phyloP scores from a whole-genome alignment of 208 protist species.

The Angomonas desouzai region DNA sequence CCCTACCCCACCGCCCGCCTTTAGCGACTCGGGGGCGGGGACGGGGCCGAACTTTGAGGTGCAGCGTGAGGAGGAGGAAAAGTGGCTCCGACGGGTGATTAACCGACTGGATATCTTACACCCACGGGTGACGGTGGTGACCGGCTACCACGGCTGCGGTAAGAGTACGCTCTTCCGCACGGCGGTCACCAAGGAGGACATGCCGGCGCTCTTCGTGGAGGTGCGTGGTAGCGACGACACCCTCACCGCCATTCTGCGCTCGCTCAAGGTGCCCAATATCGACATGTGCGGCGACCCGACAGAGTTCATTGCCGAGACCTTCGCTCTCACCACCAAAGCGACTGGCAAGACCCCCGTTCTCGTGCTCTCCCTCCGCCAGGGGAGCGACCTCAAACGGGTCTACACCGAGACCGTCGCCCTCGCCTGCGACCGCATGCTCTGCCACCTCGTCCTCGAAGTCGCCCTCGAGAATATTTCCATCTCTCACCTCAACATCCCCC shows the following conservation, averaged over 20 bases:
- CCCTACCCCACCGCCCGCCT: not conserved
- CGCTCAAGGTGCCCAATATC: constrained; percentile 72
- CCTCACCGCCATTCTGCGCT: constrained; percentile 54
- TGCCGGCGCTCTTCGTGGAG: constrained; percentile 71
- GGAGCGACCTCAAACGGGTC: constrained; percentile 53
- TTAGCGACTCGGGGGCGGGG: not conserved
- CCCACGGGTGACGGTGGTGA: constrained; percentile 61
- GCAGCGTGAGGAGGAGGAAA: constrained; percentile 55
- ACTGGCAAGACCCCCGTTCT: constrained; percentile 67
- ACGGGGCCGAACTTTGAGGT: constrained; percentile 23
- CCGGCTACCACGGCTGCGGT: constrained; percentile 46
- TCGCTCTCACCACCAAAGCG: constrained; percentile 55
- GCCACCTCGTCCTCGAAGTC: constrained; percentile 76
- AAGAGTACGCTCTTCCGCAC: constrained; percentile 63
- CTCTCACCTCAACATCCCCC: constrained; percentile 52
- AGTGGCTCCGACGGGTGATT: constrained; percentile 66
- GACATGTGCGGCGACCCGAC: constrained; percentile 78
- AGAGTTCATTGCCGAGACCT: constrained; percentile 77
- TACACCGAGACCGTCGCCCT: constrained; percentile 78
- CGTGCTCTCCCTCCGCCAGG: constrained; percentile 74
- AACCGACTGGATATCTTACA: constrained; percentile 60
- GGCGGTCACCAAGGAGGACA: constrained; percentile 71
- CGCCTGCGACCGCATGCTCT: constrained; percentile 65
- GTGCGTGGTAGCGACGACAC: constrained; percentile 70
- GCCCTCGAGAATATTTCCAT: constrained; percentile 64